Evolutionary conservation across 2,329 filamentous ascomycete species (phyloP).

Genomic region (Neurospora sp.): DNA sequence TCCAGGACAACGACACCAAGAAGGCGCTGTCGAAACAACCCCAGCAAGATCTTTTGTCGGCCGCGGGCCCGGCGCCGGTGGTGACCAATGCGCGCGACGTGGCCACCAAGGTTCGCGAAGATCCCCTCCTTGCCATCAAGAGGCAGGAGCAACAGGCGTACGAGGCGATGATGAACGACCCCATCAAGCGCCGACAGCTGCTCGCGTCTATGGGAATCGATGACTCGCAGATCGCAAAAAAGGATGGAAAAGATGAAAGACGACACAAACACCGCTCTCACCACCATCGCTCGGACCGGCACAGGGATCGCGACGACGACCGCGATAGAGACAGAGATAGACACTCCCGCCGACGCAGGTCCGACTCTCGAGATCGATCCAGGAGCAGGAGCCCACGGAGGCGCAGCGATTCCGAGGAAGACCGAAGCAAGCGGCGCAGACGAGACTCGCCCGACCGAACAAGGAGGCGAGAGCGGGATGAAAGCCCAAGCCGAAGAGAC

Average conservation of each 20-base stretch:
- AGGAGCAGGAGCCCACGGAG: slow-evolving; percentile 32
- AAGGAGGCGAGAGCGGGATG: slow-evolving; percentile 7
- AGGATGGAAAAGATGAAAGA: slow-evolving; percentile 28
- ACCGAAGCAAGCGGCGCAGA: slow-evolving; percentile 15
- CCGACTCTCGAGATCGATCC: slow-evolving; percentile 33
- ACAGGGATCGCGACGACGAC: slow-evolving; percentile 25
- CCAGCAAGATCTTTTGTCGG: slow-evolving; percentile 47
- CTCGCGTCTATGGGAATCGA: slow-evolving; percentile 53
- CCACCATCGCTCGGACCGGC: slow-evolving; percentile 29
- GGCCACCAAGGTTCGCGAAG: slow-evolving; percentile 76
- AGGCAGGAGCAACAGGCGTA: slow-evolving; percentile 78
- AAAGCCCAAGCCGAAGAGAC: slow-evolving; percentile 5
- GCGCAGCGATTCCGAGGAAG: slow-evolving; percentile 18
- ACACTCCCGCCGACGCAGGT: slow-evolving; percentile 32
- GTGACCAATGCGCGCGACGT: slow-evolving; percentile 72
- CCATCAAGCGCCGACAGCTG: slow-evolving; percentile 56
- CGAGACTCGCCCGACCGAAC: slow-evolving; percentile 19
- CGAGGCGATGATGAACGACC: slow-evolving; percentile 71
- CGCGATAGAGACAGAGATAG: slow-evolving; percentile 32
- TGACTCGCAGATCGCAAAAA: slow-evolving; percentile 31
- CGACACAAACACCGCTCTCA: slow-evolving; percentile 31
- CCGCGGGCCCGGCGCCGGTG: slow-evolving; percentile 39
- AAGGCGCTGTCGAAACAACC: slow-evolving; percentile 67
- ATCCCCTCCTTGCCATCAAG: slow-evolving; percentile 89
- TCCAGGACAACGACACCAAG: slow-evolving; percentile 73